These are phyloP conservation scores for Clonostachys byssicola DNA, from an alignment of 2,329 filamentous ascomycete genomes.

Conservation along the genomic window DNA sequence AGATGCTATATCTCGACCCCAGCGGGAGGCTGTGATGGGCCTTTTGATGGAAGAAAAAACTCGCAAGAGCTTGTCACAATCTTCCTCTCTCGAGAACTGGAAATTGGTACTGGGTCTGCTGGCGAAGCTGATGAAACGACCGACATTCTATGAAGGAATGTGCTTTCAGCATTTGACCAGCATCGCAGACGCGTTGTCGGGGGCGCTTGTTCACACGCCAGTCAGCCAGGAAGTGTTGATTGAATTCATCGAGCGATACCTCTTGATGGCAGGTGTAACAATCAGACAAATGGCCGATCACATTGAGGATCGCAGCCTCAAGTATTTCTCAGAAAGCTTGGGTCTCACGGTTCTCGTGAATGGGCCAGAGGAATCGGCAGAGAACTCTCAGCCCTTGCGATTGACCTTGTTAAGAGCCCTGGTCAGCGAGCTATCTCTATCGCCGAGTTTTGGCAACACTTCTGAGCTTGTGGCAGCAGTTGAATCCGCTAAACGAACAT, in stretches of 20 bases:
- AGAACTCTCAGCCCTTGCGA: constrained; percentile 15
- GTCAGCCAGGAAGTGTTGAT: constrained; percentile 14
- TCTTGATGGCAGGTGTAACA: constrained; percentile 19
- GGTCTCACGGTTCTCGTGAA: constrained; percentile 2
- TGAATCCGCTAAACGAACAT: constrained; percentile 8
- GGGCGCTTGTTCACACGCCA: not conserved
- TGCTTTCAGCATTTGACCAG: constrained; percentile 28
- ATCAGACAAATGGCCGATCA: constrained; percentile 39
- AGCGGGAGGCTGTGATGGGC: constrained; percentile 37
- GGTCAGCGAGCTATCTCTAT: constrained; percentile 16
- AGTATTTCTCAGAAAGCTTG: constrained; percentile 20
- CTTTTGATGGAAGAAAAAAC: constrained; percentile 10
- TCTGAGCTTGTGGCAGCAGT: constrained; percentile 15
- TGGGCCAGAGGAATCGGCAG: too few species aligned
- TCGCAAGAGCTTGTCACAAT: constrained; percentile 5
- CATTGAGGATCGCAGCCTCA: constrained; percentile 32
- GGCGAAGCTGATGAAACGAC: constrained; percentile 43
- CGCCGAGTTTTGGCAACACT: constrained; percentile 13
- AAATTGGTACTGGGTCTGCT: constrained; percentile 36
- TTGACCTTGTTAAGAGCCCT: constrained; percentile 29
- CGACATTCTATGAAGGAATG: constrained; percentile 46
- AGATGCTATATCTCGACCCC: constrained; percentile 32
- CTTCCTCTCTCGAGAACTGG: constrained; percentile 20
- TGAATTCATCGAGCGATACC: constrained; percentile 26
- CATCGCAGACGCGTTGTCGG: constrained; percentile 20